Percentiles rank a stretch among this genome's conserved stretches.
Conservation (phyloP, 768 basidiomycete species). For the Thelephora ganbajun region DNA sequence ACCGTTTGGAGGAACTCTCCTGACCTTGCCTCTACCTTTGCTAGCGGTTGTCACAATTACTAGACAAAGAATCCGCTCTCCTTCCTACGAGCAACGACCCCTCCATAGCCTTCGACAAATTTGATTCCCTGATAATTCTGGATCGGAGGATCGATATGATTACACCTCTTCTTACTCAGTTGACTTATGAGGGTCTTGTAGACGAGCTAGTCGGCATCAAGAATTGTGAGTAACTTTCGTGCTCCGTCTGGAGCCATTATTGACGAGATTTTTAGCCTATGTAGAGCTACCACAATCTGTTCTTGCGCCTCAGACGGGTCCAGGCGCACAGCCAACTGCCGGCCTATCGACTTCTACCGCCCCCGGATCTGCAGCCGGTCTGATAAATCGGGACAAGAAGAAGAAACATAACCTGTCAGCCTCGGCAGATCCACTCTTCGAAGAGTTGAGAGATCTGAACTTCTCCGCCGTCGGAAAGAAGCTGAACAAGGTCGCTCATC, state of each 20-base stretch:
- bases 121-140: slow-evolving; percentile 81
- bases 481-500: slow-evolving; percentile 67
- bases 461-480: slow-evolving; percentile 80
- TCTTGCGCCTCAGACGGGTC: slow-evolving; percentile 37
- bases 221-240: slow-evolving; percentile 48
- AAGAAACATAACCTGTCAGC: slow-evolving; percentile 83
- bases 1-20: not conserved
- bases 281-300: slow-evolving; percentile 69
- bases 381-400: slow-evolving; percentile 64
- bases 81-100: slow-evolving; percentile 25
- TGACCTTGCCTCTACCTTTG: slow-evolving; percentile 2
- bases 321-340: slow-evolving; percentile 17
- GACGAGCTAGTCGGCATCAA: slow-evolving; percentile 86
- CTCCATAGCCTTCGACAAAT: slow-evolving; percentile 36
- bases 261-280: slow-evolving; percentile 35
- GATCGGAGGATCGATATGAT: slow-evolving; percentile 92
- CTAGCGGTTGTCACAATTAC: slow-evolving; percentile 64
- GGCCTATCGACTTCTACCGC: slow-evolving; percentile 16
- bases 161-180: slow-evolving; percentile 86
- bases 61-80: slow-evolving; percentile 36
- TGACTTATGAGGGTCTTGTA: slow-evolving; percentile 92
- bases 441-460: slow-evolving; percentile 80
- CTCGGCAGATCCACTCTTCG: slow-evolving; percentile 64
- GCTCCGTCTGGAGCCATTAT: slow-evolving; percentile 1
- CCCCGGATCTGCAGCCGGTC: slow-evolving; percentile 26